Evolutionary conservation across 2,329 filamentous ascomycete species (phyloP), one percentile per base, ranked within the genome.

Genomic region (Thyridium curvatum): DNA sequence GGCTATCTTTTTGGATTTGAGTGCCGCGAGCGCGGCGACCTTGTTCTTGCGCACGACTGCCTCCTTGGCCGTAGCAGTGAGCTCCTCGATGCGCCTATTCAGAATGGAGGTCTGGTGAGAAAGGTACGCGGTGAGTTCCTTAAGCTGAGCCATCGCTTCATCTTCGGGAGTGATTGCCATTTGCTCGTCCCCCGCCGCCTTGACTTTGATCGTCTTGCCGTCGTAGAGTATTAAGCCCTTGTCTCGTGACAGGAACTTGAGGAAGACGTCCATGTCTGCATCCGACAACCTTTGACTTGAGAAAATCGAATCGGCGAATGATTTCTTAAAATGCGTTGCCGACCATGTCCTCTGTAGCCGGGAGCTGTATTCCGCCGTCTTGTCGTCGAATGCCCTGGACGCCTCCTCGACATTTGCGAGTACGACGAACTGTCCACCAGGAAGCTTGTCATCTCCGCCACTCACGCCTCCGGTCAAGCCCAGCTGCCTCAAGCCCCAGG

Each of bases 1-100:
- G 18, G 84, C 81, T 8, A 86, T 66, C 59, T 93, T 96, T 66
- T 88, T 94, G 5, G 81, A 85, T 37, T 84, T 82, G 12, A 98
- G 72, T 1, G 87, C 82, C 1, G 85, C 82, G 26, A 91, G 73
- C 9, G 91, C 93, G 0, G 82, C 73, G 17, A 84, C 65, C 33
- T 79, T 75, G 57, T 94, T 90, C 55, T 90, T 87, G 34, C 74
- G 72, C 4, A 68, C 65, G 1, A 95, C 78, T 0, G 88, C 85
- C 16, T 74, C 70, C 45, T 84, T 82, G 1, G 88, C 89, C 5
- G 74, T 74, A 3, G 62, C 52, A 26, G 73, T 70, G 4, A 96
- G 70, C 18, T 75, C 71, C 3, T 82, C 73, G 36, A 93, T 70
- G 44, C 88, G 83, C 9, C 65, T 65, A 37, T 72, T 74, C 30